Base-by-base conservation (phyloP, 495 filamentous ascomycete species). In the Penicillium paradoxum region DNA sequence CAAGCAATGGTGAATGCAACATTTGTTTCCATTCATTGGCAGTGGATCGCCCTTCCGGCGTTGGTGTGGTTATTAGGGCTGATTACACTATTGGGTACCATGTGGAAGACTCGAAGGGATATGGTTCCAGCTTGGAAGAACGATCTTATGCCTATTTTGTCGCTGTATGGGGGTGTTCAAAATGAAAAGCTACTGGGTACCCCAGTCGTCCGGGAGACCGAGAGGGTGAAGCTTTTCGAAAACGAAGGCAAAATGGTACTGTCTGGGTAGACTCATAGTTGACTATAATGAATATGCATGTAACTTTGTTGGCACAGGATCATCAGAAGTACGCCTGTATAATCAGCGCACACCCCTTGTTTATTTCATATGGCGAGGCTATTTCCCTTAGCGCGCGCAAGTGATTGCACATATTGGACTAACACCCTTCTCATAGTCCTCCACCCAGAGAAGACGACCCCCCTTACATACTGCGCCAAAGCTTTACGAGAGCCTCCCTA, bases 31-130 rank as follows among this genome's bases (percentile, higher is more conserved):
- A 45, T 61, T 9, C 51, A 47, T 9, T 64, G 57, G 61, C 44
- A 56, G 42, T 64, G 53, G 58, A 45, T 64, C 7, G 4, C 34
- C 1, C 38, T 56, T 4, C 58, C 58, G 6, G 40, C 45, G 0
- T 5, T 62, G 9, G 58, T 62, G 0, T 61, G 62, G 58, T 6
- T 59, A 1, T 21, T 64, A 8, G 55, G 44, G 0, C 27, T 47
- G 21, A 11, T 54, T 14, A 41, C 29, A 5, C 38, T 55, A 17
- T 2, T 54, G 13, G 55, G 51, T 1, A 58, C 58, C 1, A 15
- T 46, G 19, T 60, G 51, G 58, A 61, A 58, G 37, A 58, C 44
- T 7, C 39, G 33, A 1, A 7, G 18, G 13, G 25, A 13, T 17
- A 33, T 18, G 6, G 10, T 48, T 27, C 45, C 27, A 0, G 33